phyloP scores from a whole-genome alignment of 2,329 filamentous ascomycete genomes.

The Sordariomycetes sp. region DNA sequence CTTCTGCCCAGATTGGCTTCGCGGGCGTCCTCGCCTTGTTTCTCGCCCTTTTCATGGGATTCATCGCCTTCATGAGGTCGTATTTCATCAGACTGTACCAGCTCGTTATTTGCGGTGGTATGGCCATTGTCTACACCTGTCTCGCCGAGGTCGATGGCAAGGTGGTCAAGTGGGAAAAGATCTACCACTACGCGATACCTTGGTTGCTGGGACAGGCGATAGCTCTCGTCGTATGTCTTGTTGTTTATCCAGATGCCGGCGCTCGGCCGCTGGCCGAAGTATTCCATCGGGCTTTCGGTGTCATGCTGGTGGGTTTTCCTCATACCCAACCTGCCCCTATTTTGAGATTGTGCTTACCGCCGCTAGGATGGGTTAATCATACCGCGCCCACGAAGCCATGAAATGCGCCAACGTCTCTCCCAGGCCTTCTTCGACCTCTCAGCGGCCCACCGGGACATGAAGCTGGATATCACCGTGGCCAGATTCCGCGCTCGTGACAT shows the following conservation, averaged over 20 bases:
- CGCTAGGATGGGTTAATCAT: constrained; percentile 20
- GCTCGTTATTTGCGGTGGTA: constrained; percentile 40
- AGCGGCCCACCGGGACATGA: constrained; percentile 43
- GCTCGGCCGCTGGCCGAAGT: constrained; percentile 37
- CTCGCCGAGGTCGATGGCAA: constrained; percentile 34
- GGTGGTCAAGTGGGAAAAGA: constrained; percentile 34
- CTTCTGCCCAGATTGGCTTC: constrained; percentile 32
- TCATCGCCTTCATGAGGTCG: constrained; percentile 40
- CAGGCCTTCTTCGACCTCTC: constrained; percentile 45
- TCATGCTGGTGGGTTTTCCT: constrained; percentile 28
- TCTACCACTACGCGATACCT: constrained; percentile 41
- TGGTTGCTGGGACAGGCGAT: constrained; percentile 46
- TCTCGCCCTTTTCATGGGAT: constrained; percentile 39
- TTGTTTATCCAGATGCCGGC: constrained; percentile 44
- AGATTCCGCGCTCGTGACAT: constrained; percentile 40
- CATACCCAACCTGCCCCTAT: neutral
- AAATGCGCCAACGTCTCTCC: constrained; percentile 30
- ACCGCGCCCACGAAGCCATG: constrained; percentile 16
- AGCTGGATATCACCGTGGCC: constrained; percentile 44
- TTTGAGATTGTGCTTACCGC: neutral
- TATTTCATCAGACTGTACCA: constrained; percentile 47
- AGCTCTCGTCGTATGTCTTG: constrained; percentile 33
- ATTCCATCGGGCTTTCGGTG: constrained; percentile 32
- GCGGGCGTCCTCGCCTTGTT: constrained; percentile 46
- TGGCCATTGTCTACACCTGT: constrained; percentile 42